A percentile compares a stretch with the other conserved stretches of the same genome.
phyloP scores from a whole-genome alignment of 192 early-diverging fungal genomes.

The Backusella mclennaniae region DNA sequence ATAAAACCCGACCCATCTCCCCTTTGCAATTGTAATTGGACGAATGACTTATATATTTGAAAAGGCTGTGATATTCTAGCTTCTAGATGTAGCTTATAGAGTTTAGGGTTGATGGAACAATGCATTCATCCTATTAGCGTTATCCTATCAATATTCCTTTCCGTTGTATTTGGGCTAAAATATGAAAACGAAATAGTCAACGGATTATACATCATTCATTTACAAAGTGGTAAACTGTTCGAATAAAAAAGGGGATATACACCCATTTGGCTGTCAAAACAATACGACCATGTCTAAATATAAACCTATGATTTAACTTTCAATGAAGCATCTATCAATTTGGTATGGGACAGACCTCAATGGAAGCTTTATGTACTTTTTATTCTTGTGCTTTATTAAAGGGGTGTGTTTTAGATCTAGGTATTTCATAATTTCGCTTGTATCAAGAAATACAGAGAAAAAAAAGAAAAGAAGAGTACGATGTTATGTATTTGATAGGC shows the following conservation, averaged over 20 bases:
- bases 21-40: not conserved
- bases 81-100: not conserved
- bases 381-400: too few species aligned
- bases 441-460: too few species aligned
- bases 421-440: too few species aligned
- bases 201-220: too few species aligned
- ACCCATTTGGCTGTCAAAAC: not conserved
- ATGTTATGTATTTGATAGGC: not conserved
- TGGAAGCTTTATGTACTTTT: too few species aligned
- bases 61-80: not conserved
- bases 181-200: not conserved
- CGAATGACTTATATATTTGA: not conserved
- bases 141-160: not conserved
- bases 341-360: too few species aligned
- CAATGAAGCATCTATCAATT: not conserved
- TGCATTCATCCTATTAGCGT: too few species aligned
- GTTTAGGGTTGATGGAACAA: not conserved
- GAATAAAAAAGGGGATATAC: not conserved
- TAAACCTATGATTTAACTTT: not conserved
- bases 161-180: not conserved
- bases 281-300: not conserved
- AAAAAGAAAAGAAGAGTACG: too few species aligned
- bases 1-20: not conserved
- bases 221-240: too few species aligned
- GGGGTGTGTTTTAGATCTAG: too few species aligned